Evolutionary conservation across 2,329 filamentous ascomycete genomes (phyloP), one percentile per base, ranked within the genome.

Genomic region (Pseudocercospora pini-densiflorae): DNA sequence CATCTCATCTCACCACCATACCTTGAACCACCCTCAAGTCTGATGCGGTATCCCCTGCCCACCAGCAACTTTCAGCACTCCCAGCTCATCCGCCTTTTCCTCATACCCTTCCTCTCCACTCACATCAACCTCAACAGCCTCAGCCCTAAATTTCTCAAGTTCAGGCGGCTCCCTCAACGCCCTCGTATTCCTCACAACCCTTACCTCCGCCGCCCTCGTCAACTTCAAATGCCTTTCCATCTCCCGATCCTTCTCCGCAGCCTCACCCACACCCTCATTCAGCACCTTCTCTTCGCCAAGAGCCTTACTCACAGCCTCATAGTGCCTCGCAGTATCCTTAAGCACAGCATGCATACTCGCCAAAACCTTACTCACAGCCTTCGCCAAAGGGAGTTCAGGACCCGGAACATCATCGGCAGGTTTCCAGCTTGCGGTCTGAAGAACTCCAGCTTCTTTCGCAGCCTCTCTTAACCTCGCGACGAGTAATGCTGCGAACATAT

Each of bases 401-500:
- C 91, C 84, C 0, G 80, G 73, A 0, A 97, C 90, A 10, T 84
- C 82, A 75, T 98, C 93, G 0, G 86, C 87, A 67, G 90, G 93
- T 57, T 91, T 81, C 95, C 95, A 99, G 68, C 88, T 88, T 5
- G 82, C 79, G 2, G 80, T 86, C 7, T 81, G 77, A 16, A 83
- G 79, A 3, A 97, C 80, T 69, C 76, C 76, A 0, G 82, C 81
- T 2, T 80, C 80, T 61, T 82, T 79, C 1, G 92, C 90, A 27
- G 92, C 93, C 82, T 98, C 92, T 65, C 94, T 90, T 75, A 99
- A 88, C 31, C 94, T 89, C 47, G 92, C 92, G 1, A 97, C 89
- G 76, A 93, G 93, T 54, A 99, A 85, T 7, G 94, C 94, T 31
- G 93, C 94, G 77, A 99, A 98, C 94, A 99, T 97, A 82, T 99